A percentile compares a stretch with the other conserved stretches of the same genome.
Conservation (phyloP, 2,329 filamentous ascomycete species). For the Colletotrichum nymphaeae region DNA sequence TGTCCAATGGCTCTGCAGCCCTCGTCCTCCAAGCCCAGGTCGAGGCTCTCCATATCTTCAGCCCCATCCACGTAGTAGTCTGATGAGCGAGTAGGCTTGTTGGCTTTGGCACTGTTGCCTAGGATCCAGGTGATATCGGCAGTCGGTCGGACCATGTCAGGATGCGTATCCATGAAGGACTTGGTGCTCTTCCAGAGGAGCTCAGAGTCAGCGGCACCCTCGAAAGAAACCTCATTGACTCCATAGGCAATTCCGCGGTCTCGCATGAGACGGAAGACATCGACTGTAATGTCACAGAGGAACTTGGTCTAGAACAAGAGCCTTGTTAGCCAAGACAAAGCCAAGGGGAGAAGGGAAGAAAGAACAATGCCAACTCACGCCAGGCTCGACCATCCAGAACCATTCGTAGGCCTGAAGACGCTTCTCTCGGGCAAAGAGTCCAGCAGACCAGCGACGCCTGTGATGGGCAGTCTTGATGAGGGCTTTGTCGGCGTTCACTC, state of each 20-base stretch:
- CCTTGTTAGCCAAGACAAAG: constrained; percentile 19
- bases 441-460: constrained; percentile 86
- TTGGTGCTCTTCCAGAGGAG: constrained; percentile 58
- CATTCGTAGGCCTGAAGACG: constrained; percentile 71
- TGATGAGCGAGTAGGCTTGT: constrained; percentile 2
- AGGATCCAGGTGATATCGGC: constrained; percentile 62
- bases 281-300: constrained; percentile 77
- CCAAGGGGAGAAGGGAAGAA: neutral
- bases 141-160: constrained; percentile 57
- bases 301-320: constrained; percentile 60
- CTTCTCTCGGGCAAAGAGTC: constrained; percentile 83
- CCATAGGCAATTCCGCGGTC: constrained; percentile 86
- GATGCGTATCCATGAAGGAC: constrained; percentile 57
- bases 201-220: constrained; percentile 55
- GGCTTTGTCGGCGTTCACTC: constrained; percentile 71
- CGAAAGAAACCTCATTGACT: constrained; percentile 63
- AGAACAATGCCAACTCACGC: constrained; percentile 54
- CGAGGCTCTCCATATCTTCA: neutral
- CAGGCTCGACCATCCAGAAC: constrained; percentile 71
- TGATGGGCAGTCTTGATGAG: constrained; percentile 75
- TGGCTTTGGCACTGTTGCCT: constrained; percentile 37
- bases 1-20: constrained; percentile 1
- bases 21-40: neutral
- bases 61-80: constrained; percentile 23
- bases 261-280: constrained; percentile 87